Conservation (phyloP, 257 asterid genomes). For the Solanum appendiculatum region DNA sequence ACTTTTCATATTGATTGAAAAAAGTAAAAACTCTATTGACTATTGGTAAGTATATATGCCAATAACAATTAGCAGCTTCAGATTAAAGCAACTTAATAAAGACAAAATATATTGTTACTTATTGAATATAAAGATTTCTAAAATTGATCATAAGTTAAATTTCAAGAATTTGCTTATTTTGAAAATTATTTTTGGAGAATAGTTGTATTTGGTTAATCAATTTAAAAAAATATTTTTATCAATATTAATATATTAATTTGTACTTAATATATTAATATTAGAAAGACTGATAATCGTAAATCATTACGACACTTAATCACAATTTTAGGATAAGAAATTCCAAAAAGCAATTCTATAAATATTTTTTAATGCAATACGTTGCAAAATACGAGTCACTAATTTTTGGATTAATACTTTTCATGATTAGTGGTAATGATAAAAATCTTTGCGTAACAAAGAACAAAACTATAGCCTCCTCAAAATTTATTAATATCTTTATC, state of each 20-base stretch:
- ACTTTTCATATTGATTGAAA: too few relatives aligned
- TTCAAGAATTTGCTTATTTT: background rate
- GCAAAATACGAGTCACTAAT: background rate
- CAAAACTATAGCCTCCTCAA: background rate
- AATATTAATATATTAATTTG: too few relatives aligned
- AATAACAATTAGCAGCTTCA: background rate
- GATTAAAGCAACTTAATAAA: background rate
- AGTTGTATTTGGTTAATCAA: background rate
- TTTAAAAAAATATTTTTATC: too few relatives aligned
- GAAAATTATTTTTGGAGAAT: background rate
- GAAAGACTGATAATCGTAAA: too few relatives aligned
- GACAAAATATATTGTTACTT: background rate
- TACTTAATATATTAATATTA: too few relatives aligned
- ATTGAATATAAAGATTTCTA: background rate
- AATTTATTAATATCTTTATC: background rate
- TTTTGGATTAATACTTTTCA: background rate
- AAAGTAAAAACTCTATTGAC: background rate
- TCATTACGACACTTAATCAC: background rate
- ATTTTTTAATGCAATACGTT: background rate
- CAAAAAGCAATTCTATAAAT: background rate
- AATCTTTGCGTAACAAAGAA: background rate
- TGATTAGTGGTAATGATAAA: background rate
- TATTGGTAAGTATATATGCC: too few relatives aligned
- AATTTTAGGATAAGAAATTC: background rate
- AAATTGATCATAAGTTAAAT: background rate